Base-by-base conservation (phyloP, 805 yeast species). In the Barnettozyma pratensis region DNA sequence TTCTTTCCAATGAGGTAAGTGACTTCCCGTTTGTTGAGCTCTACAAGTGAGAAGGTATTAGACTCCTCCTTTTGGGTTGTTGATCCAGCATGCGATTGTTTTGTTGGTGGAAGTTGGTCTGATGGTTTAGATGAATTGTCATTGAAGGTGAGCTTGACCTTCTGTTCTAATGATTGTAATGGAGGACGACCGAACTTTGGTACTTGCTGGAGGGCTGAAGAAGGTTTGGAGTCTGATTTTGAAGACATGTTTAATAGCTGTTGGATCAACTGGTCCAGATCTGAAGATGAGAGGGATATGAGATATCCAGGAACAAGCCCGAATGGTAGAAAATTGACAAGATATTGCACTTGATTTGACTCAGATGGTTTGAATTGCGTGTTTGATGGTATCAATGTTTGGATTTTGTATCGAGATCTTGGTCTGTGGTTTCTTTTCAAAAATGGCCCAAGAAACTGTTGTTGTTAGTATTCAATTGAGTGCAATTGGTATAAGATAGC, bases 1-100 rank as follows among this genome's bases (percentile, higher is more conserved):
- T 59, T 57, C 27, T 57, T 63, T 0, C 81, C 81, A 44, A 76
- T 75, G 6, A 76, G 51, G 42, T 61, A 67, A 1, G 74, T 63
- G 2, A 74, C 67, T 46, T 74, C 75, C 28, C 54, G 55, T 32
- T 65, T 63, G 8, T 61, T 60, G 11, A 65, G 48, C 35, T 55
- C 45, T 3, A 61, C 37, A 5, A 55, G 39, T 36, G 49, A 37
- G 40, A 44, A 46, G 4, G 26, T 42, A 14, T 41, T 37, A 14
- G 36, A 25, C 14, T 31, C 44, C 34, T 7, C 8, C 7, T 34
- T 38, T 38, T 7, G 14, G 31, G 40, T 11, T 26, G 6, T 4
- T 10, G 12, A 27, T 38, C 9, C 42, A 27, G 34, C 3, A 6
- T 39, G n/a, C 11, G 30, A 5, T 6, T 29, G 7, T 9, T 36